Evolutionary conservation across 2,329 filamentous ascomycete species (phyloP), one percentile per base, ranked within the genome.

Genomic region (Exophiala lecanii-corni): DNA sequence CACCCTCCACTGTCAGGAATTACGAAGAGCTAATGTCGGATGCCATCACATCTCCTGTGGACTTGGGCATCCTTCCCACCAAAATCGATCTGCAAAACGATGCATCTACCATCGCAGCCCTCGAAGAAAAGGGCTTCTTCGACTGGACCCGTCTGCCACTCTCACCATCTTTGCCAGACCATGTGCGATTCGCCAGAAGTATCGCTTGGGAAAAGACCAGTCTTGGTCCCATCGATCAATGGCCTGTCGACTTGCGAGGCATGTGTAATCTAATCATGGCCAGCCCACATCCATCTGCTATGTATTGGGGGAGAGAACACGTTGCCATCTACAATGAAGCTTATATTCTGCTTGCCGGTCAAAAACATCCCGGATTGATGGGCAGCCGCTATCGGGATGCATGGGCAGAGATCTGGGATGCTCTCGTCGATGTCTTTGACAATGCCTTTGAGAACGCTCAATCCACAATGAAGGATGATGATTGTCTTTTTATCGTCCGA

Each of bases 191-290:
- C 54, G 82, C 82, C 13, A 77, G 84, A 26, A 79, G 76, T 28
- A 62, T 82, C 25, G 81, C 89, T 59, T 94, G 86, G 87, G 75
- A 75, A 2, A 69, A 75, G 0, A 92, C 86, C 1, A 69, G 81
- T 3, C 69, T 92, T 1, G 86, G 87, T 0, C 83, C 86, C 0
- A 87, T 92, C 15, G 82, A 86, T 50, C 67, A 72, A 36, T 94
- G 86, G 86, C 69, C 75, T 1, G 67, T 76, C 20, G 84, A 89
- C 55, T 66, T 92, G 36, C 76, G 87, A 41, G 78, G 80, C 50
- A 86, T 89, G 81, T 82, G 84, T 37, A 91, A 89, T 60, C 65
- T 91, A 32, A 79, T 94, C 54, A 89, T 92, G 84, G 82, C 78
- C 10, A 84, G 78, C 45, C 84, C 84, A 9, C 80, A 88, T 57